Conservation (phyloP, 768 basidiomycete species). For the Gloeophyllum trabeum region DNA sequence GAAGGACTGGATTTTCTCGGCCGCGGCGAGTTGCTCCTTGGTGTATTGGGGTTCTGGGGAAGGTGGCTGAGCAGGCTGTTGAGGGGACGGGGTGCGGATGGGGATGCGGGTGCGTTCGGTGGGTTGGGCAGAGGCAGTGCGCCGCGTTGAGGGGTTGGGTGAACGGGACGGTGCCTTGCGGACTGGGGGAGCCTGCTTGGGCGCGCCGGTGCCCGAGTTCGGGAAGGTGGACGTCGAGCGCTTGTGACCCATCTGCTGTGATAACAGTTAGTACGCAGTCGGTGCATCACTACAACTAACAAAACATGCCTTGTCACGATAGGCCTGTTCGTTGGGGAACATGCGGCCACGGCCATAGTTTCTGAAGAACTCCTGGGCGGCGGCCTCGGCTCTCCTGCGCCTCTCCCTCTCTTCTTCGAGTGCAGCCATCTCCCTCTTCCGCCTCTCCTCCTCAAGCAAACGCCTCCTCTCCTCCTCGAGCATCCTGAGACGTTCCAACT, state of each 20-base stretch:
- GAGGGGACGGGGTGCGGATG: conserved; percentile 1
- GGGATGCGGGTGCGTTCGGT: conserved; percentile 1
- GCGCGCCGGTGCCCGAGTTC: too few species aligned
- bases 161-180: too few species aligned
- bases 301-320: too few species aligned
- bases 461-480: not conserved
- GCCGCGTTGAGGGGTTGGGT: too few species aligned
- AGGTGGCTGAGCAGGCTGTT: not conserved
- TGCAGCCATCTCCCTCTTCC: conserved; percentile 10
- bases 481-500: not conserved
- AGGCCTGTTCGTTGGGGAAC: too few species aligned
- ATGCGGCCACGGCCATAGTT: too few species aligned
- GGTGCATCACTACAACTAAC: too few species aligned
- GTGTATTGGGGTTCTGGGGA: conserved; percentile 5
- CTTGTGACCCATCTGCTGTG: too few species aligned
- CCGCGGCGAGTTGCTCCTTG: conserved; percentile 15
- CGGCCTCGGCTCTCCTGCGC: conserved; percentile 6
- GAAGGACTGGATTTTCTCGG: conserved; percentile 33
- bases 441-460: too few species aligned
- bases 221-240: too few species aligned
- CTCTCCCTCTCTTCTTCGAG: conserved; percentile 10
- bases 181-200: not conserved
- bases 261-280: too few species aligned
- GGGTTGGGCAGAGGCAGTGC: not conserved
- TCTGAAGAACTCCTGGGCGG: too few species aligned